These are phyloP conservation scores for Periglandula ipomoeae DNA, from an alignment of 2,329 filamentous ascomycete species.

Conservation along the genomic window DNA sequence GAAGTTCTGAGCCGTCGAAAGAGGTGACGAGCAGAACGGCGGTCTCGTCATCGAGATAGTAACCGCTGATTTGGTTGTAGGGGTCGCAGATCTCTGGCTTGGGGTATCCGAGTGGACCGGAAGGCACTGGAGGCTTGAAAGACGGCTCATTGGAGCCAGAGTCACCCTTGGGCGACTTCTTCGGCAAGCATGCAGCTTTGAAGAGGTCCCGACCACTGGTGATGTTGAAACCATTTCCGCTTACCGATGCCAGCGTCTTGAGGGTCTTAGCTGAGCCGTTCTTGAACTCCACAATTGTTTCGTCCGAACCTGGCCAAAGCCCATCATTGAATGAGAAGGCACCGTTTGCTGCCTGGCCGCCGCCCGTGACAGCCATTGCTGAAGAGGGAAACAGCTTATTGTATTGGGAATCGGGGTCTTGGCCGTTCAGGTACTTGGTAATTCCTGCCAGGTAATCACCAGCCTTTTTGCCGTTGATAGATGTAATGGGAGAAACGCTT, in stretches of 20 bases:
- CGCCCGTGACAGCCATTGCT: background rate
- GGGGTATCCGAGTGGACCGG: too few relatives aligned
- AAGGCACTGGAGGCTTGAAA: background rate
- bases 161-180: background rate
- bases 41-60: constrained; percentile 20
- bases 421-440: too few relatives aligned
- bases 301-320: background rate
- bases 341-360: too few relatives aligned
- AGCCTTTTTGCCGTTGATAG: too few relatives aligned
- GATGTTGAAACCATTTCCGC: background rate
- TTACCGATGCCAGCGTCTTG: background rate
- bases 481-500: constrained; percentile 9
- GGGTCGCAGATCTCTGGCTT: too few relatives aligned
- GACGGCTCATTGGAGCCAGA: background rate
- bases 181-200: background rate
- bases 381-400: constrained; percentile 10
- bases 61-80: constrained; percentile 16
- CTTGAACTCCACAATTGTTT: background rate
- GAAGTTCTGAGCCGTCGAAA: constrained; percentile 12
- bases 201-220: background rate
- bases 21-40: constrained; percentile 16
- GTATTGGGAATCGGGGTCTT: constrained; percentile 14
- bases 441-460: too few relatives aligned
- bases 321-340: background rate
- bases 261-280: constrained; percentile 2